Evolutionary conservation across 2,329 filamentous ascomycete genomes (phyloP).

Genomic region (Cladosporium sp.): DNA sequence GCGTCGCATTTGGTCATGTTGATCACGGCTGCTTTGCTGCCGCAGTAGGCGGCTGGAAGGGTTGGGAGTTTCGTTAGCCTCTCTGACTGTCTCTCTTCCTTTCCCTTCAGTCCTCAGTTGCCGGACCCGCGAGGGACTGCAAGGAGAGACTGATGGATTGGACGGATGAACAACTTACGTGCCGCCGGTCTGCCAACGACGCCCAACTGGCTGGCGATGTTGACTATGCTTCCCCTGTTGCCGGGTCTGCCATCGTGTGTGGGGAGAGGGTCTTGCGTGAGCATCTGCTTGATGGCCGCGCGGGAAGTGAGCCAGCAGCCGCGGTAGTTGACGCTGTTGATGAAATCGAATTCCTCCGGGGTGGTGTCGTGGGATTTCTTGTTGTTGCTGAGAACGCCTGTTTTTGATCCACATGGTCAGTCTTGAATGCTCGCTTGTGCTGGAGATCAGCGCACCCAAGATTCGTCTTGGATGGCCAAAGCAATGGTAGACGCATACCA

Average conservation of each 20-base stretch:
- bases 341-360: constrained; percentile 39
- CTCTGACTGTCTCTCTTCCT: too few relatives aligned
- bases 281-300: constrained; percentile 42
- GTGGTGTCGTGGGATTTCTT: constrained; percentile 35
- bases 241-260: constrained; percentile 43
- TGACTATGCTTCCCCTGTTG: constrained; percentile 42
- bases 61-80: too few relatives aligned
- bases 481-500: too few relatives aligned
- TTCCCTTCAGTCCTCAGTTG: too few relatives aligned
- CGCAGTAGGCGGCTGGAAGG: constrained; percentile 43
- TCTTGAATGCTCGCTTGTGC: too few relatives aligned
- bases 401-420: too few relatives aligned
- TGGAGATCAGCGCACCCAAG: too few relatives aligned
- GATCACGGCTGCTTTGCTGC: constrained; percentile 45
- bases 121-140: too few relatives aligned
- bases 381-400: constrained; percentile 38
- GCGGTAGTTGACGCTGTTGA: constrained; percentile 42
- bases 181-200: constrained; percentile 32
- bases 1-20: constrained; percentile 44
- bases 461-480: too few relatives aligned
- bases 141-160: too few relatives aligned
- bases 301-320: constrained; percentile 45
- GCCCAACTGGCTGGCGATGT: constrained; percentile 42
- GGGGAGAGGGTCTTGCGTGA: constrained; percentile 39
- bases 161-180: background rate